A percentile compares a stretch with the other conserved stretches of the same genome.
Evolutionary conservation across 441 rosid genomes (phyloP).

Genomic region (Hura crepitans): DNA sequence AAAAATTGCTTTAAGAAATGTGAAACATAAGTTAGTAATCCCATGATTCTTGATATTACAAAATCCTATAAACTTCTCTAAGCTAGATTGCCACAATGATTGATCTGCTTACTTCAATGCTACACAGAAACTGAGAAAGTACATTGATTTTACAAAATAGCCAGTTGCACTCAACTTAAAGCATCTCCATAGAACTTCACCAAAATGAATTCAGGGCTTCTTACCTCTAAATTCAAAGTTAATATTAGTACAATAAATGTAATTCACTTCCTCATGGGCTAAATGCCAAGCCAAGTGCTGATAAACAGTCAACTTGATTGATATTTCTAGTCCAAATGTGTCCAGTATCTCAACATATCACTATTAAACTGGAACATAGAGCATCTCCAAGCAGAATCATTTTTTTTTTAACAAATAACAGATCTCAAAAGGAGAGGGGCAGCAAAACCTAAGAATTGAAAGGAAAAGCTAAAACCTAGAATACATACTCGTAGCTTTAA

Average conservation of each 20-base stretch:
- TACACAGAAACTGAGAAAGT: neutral
- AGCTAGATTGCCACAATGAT: too few species aligned
- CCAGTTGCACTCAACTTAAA: neutral
- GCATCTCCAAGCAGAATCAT: neutral
- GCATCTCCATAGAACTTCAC: neutral
- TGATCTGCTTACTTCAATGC: too few species aligned
- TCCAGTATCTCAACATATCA: neutral
- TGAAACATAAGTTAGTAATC: neutral
- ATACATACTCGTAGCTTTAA: constrained; percentile 70
- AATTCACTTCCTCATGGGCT: neutral
- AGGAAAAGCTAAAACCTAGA: constrained; percentile 14
- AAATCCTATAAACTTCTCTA: neutral
- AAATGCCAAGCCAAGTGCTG: too few species aligned
- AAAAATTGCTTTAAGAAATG: too few species aligned
- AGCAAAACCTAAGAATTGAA: neutral
- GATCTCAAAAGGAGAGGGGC: neutral
- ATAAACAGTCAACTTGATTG: too few species aligned
- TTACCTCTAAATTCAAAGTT: neutral
- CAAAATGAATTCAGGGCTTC: neutral
- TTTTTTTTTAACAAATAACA: neutral
- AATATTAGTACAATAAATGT: neutral
- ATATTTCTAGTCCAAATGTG: neutral
- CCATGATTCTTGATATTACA: neutral
- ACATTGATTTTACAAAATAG: neutral
- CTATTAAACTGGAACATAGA: neutral